These are phyloP conservation scores for Fraxinus albicans DNA, from an alignment of 305 asterid genomes.

Conservation along the genomic window DNA sequence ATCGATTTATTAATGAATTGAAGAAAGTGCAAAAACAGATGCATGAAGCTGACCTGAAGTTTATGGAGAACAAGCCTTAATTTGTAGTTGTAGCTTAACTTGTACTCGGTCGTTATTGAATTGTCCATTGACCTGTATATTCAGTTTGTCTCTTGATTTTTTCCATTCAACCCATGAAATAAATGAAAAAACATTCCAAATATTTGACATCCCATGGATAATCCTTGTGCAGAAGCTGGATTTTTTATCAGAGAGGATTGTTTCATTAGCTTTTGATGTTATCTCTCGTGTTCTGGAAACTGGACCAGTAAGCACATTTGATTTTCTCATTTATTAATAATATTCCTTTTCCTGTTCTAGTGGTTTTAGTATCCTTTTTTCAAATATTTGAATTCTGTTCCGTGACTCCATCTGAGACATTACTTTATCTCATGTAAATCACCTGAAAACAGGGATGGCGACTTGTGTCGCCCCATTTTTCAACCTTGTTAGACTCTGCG, in stretches of 20 bases:
- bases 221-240: slow-evolving; percentile 36
- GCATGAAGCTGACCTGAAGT: not conserved
- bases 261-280: slow-evolving; percentile 45
- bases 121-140: not conserved
- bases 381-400: slow-evolving; percentile 1
- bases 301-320: slow-evolving; percentile 38
- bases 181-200: not conserved
- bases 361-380: slow-evolving; percentile 3
- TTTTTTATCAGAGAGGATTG: slow-evolving; percentile 36
- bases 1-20: not conserved
- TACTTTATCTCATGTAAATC: slow-evolving; percentile 4
- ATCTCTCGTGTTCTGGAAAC: slow-evolving; percentile 43
- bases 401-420: slow-evolving; percentile 11
- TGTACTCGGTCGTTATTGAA: not conserved
- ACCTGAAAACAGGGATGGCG: slow-evolving; percentile 46
- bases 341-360: not conserved
- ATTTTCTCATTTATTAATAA: not conserved
- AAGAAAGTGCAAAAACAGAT: not conserved
- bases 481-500: slow-evolving; percentile 38
- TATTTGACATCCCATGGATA: not conserved
- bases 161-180: not conserved
- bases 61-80: not conserved
- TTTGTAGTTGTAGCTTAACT: not conserved
- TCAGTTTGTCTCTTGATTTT: slow-evolving; percentile 11
- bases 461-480: slow-evolving; percentile 41